Conservation (phyloP, 768 basidiomycete species). For the Serendipita sp. region DNA sequence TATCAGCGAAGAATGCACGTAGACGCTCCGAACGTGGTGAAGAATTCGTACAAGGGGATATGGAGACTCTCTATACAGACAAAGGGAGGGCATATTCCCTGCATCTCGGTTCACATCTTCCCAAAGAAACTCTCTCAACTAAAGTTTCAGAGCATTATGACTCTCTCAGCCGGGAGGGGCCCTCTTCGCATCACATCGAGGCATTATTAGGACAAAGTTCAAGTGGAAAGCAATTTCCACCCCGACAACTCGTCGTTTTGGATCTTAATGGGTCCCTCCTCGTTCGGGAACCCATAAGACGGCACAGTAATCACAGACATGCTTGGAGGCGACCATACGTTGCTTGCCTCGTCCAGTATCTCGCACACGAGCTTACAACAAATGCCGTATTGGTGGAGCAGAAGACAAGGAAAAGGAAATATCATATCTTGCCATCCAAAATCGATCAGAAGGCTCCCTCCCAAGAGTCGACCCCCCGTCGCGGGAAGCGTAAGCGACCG, state of each 20-base stretch:
- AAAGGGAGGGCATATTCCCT: no score
- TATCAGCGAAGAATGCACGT: no score
- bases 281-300: neutral
- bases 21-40: no score
- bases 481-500: neutral
- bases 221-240: neutral
- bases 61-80: no score
- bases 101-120: no score
- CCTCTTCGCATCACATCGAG: no score
- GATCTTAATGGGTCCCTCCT: constrained; percentile 2
- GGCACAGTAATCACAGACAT: neutral
- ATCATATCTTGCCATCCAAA: neutral
- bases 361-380: neutral
- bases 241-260: neutral
- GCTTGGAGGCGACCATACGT: neutral
- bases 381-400: neutral
- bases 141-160: no score
- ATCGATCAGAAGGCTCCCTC: neutral
- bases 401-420: neutral
- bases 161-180: no score
- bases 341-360: neutral
- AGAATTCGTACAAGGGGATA: no score
- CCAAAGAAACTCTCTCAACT: no score
- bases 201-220: no score
- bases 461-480: neutral